Conservation (phyloP, 176 grass and related monocot species). For the Ampelocalamus luodianensis region DNA sequence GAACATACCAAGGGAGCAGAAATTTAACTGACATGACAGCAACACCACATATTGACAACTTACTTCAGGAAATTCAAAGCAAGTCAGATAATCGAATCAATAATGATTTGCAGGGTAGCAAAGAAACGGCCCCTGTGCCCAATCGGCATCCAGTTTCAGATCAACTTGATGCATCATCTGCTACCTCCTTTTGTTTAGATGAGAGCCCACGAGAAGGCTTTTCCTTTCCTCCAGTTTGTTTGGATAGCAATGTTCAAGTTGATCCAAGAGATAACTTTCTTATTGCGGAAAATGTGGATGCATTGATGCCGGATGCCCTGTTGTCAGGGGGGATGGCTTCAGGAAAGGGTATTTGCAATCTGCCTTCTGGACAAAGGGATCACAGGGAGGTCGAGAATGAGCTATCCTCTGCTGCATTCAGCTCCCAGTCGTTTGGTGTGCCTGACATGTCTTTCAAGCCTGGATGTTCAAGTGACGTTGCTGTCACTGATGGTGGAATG, state of each 20-base stretch:
- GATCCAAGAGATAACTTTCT: constrained; percentile 81
- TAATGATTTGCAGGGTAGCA: constrained; percentile 57
- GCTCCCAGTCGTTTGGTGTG: constrained; percentile 90
- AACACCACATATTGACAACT: constrained; percentile 69
- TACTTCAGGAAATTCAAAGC: constrained; percentile 89
- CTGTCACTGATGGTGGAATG: constrained; percentile 71
- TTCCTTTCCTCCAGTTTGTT: constrained; percentile 75
- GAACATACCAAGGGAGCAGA: constrained; percentile 67
- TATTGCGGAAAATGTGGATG: constrained; percentile 66
- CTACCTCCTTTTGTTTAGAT: constrained; percentile 95
- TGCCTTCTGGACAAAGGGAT: constrained; percentile 68
- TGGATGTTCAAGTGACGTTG: constrained; percentile 86
- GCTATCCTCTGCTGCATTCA: constrained; percentile 93
- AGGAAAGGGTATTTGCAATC: constrained; percentile 76
- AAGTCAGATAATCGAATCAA: constrained; percentile 76
- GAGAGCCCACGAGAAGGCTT: constrained; percentile 77
- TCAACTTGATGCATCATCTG: constrained; percentile 94
- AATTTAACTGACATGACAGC: constrained; percentile 55
- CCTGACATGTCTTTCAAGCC: constrained; percentile 84
- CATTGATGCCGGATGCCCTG: constrained; percentile 79
- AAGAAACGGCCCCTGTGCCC: constrained; percentile 51
- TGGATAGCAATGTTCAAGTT: constrained; percentile 77
- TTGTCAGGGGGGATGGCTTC: constrained; percentile 78
- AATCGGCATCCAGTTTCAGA: constrained; percentile 67
- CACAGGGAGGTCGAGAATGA: constrained; percentile 86